phyloP scores from a whole-genome alignment of 2,329 filamentous ascomycete species.

The Spiromastix sp. region DNA sequence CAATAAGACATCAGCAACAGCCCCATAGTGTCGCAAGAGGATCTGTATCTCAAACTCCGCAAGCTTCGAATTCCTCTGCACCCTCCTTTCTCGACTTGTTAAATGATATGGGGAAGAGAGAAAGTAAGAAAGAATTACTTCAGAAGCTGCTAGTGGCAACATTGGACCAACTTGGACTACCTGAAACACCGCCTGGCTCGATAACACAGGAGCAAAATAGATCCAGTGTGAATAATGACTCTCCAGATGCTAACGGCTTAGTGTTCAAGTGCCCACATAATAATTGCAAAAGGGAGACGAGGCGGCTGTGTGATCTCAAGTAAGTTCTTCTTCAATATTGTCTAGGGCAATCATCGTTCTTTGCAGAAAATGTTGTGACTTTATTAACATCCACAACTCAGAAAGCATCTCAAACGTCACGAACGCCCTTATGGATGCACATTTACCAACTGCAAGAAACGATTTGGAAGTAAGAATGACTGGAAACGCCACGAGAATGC shows the following conservation, averaged over 20 bases:
- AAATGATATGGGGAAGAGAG: slow-evolving; percentile 16
- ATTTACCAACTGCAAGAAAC: slow-evolving; percentile 55
- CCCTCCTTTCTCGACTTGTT: slow-evolving; percentile 6
- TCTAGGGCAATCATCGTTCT: no score
- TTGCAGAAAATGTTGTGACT: no score
- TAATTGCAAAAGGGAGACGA: slow-evolving; percentile 21
- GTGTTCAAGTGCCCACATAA: slow-evolving; percentile 19
- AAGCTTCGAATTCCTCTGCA: background rate
- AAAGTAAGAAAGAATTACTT: slow-evolving; percentile 22
- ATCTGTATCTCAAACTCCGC: background rate
- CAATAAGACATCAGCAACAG: slow-evolving; percentile 15
- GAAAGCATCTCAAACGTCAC: slow-evolving; percentile 79
- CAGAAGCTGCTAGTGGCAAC: slow-evolving; percentile 20
- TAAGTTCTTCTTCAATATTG: slow-evolving; percentile 12
- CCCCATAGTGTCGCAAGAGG: slow-evolving; percentile 1
- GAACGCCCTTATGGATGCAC: slow-evolving; percentile 75
- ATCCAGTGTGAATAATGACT: background rate
- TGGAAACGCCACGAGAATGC: slow-evolving; percentile 85
- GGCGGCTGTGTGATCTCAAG: slow-evolving; percentile 29
- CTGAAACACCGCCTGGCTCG: background rate
- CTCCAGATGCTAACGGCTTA: slow-evolving; percentile 11
- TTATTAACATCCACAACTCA: slow-evolving; percentile 27
- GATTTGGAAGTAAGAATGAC: slow-evolving; percentile 86
- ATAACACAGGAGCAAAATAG: background rate
- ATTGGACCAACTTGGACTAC: background rate